Conservation (phyloP, 75 land plant species). For the Ceratopteris richardii region DNA sequence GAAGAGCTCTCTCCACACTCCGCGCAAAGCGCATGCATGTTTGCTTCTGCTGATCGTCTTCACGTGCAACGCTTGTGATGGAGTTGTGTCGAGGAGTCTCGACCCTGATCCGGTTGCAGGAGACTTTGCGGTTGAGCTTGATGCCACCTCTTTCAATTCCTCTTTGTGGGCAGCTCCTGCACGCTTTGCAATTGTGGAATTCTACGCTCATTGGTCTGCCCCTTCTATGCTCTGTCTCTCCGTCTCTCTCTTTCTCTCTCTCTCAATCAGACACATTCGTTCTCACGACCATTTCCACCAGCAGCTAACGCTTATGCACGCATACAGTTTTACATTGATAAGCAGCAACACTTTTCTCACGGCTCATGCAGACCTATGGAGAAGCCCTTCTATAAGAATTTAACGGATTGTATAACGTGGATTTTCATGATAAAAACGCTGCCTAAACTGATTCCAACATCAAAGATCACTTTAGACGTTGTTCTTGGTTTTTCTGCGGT, state of each 20-base stretch:
- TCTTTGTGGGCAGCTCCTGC: conserved; percentile 51
- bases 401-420: no score
- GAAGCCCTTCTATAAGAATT: no score
- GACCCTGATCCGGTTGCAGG: not conserved
- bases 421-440: no score
- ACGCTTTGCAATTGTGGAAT: conserved; percentile 74
- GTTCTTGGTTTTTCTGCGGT: no score
- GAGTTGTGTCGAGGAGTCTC: not conserved
- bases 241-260: not conserved
- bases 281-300: not conserved
- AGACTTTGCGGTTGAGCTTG: conserved; percentile 46
- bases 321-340: no score
- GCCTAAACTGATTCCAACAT: no score
- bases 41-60: not conserved
- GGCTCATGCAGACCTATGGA: no score
- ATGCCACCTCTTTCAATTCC: conserved; percentile 45
- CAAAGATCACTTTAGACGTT: no score
- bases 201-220: conserved; percentile 85
- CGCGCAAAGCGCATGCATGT: not conserved
- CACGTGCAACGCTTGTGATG: conserved; percentile 2
- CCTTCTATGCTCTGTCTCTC: no score
- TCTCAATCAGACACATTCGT: not conserved
- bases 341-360: no score
- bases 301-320: no score
- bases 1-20: not conserved